Conservation (phyloP, 169 alveolate species). For the Theileria parva region DNA sequence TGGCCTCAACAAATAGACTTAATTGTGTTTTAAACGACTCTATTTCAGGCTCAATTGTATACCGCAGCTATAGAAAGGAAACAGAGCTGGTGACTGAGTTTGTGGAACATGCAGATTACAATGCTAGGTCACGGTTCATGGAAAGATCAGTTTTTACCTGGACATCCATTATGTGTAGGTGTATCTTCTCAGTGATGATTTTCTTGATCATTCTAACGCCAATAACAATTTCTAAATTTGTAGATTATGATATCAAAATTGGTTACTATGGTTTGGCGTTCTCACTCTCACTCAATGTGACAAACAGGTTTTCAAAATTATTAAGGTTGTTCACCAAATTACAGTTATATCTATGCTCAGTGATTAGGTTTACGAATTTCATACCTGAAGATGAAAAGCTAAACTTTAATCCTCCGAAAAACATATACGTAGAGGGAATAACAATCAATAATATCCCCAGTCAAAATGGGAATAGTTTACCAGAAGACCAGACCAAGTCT, state of each 20-base stretch:
- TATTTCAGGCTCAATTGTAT: constrained; percentile 38
- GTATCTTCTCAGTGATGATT: constrained; percentile 11
- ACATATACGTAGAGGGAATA: constrained; percentile 2
- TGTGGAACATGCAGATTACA: constrained; percentile 26
- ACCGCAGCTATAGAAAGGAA: constrained; percentile 52
- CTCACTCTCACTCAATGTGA: constrained; percentile 5
- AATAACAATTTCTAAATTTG: not conserved
- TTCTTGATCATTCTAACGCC: constrained; percentile 21
- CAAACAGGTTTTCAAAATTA: constrained; percentile 15
- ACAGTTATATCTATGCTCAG: constrained; percentile 12
- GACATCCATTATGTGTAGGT: constrained; percentile 37
- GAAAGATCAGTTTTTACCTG: constrained; percentile 32
- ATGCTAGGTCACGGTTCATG: constrained; percentile 23
- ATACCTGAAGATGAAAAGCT: constrained; percentile 13
- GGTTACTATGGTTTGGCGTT: constrained; percentile 23
- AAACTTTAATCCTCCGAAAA: not conserved
- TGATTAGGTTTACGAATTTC: constrained; percentile 29
- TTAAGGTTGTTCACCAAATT: not conserved
- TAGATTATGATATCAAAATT: not conserved
- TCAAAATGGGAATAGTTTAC: not conserved
- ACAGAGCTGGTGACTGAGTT: constrained; percentile 14
- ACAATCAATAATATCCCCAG: not conserved
- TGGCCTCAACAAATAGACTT: constrained; percentile 30
- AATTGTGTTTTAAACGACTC: constrained; percentile 37
- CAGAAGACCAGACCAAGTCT: not conserved